phyloP scores from a whole-genome alignment of 148 eudicot genomes.

The Linanthus parryae region DNA sequence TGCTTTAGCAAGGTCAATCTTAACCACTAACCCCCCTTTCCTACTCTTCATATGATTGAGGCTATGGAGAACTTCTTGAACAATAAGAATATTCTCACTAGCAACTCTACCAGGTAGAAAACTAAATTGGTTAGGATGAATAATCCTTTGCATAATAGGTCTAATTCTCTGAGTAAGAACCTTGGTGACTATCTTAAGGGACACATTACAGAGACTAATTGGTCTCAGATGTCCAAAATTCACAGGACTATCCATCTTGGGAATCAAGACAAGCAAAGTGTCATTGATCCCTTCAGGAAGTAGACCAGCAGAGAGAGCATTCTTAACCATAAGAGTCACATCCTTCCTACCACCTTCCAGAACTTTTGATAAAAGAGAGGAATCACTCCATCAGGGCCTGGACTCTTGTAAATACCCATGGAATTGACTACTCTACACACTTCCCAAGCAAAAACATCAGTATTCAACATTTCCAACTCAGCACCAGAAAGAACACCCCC shows the following conservation, averaged over 20 bases:
- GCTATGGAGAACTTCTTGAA: background rate
- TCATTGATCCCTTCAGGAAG: background rate
- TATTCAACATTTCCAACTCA: background rate
- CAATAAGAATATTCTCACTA: background rate
- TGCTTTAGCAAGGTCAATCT: background rate
- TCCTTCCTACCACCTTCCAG: background rate
- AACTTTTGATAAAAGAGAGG: background rate
- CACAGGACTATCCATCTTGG: background rate
- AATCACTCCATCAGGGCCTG: background rate
- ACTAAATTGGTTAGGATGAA: background rate
- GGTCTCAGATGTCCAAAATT: background rate
- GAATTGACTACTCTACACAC: background rate
- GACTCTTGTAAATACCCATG: background rate
- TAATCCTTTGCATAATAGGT: background rate
- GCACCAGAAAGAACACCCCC: background rate
- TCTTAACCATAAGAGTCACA: background rate
- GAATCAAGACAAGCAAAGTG: background rate
- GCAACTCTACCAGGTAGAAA: background rate
- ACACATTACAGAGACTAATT: background rate
- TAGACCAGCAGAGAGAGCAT: background rate
- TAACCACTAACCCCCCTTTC: background rate
- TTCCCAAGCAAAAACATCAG: background rate
- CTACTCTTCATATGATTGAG: background rate
- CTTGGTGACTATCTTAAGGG: background rate
- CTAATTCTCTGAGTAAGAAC: background rate